Conservation (phyloP, 139 green algal genomes). For the Zygnema circumcarinatum region DNA sequence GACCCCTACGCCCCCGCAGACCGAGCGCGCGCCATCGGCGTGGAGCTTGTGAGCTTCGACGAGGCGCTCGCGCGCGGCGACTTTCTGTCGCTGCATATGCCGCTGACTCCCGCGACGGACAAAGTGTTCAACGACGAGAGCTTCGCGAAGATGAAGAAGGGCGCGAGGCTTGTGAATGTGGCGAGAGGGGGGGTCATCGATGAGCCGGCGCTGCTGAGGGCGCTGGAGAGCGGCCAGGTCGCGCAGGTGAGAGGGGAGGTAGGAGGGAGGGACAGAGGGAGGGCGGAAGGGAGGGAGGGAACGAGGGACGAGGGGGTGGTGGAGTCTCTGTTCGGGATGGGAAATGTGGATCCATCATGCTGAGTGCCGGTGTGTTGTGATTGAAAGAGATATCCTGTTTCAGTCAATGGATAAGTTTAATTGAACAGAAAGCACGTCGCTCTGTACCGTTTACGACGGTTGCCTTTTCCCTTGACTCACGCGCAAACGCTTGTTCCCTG, state of each 20-base stretch:
- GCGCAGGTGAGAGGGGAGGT: conserved; percentile 60
- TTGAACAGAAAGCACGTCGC: no score
- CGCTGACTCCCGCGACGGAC: conserved; percentile 76
- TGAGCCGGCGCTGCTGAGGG: conserved; percentile 79
- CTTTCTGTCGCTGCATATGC: conserved; percentile 92
- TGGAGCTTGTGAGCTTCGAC: conserved; percentile 86
- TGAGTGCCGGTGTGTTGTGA: no score
- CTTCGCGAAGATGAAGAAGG: conserved; percentile 74
- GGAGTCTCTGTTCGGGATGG: no score
- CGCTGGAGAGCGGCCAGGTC: conserved; percentile 80
- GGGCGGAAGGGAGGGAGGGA: background rate
- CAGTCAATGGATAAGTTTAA: no score
- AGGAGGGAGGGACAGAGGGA: background rate
- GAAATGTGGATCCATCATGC: no score
- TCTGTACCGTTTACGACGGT: no score
- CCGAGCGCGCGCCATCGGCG: conserved; percentile 76
- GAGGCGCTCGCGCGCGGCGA: conserved; percentile 80
- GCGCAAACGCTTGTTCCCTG: no score
- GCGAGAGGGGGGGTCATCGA: conserved; percentile 94
- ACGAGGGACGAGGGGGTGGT: background rate
- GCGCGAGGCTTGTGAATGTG: conserved; percentile 92
- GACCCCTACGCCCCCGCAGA: conserved; percentile 91
- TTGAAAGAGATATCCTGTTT: no score
- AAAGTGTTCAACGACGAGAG: conserved; percentile 87
- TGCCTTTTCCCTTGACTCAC: no score